Conservation (phyloP, 768 basidiomycete species). For the Hortiboletus campestris region DNA sequence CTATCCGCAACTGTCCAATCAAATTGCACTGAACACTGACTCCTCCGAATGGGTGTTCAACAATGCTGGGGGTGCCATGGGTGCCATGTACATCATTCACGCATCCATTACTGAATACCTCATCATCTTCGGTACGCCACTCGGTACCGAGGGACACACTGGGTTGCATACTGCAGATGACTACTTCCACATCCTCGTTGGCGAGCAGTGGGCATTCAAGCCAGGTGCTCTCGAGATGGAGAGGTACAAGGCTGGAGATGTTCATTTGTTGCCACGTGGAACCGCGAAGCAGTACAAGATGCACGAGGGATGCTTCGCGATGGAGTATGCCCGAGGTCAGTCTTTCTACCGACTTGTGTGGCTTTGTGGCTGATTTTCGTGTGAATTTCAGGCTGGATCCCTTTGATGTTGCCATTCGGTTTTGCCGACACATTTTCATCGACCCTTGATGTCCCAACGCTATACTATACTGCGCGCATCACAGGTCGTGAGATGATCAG, state of each 20-base stretch:
- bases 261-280: constrained; percentile 82
- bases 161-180: constrained; percentile 96
- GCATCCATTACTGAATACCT: constrained; percentile 96
- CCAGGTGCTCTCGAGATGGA: constrained; percentile 85
- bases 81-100: constrained; percentile 96
- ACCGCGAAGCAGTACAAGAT: constrained; percentile 96
- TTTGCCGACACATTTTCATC: constrained; percentile 82
- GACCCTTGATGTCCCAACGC: constrained; percentile 81
- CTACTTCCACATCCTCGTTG: constrained; percentile 93
- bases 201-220: constrained; percentile 91
- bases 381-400: constrained; percentile 83
- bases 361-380: neutral
- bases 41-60: constrained; percentile 89
- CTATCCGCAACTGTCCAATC: constrained; percentile 57
- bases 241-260: constrained; percentile 77
- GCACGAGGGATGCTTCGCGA: constrained; percentile 92
- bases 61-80: constrained; percentile 98
- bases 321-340: constrained; percentile 90
- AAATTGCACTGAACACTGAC: constrained; percentile 53
- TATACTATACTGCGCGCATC: constrained; percentile 74
- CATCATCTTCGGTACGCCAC: constrained; percentile 92
- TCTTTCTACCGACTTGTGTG: constrained; percentile 14
- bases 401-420: constrained; percentile 93
- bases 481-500: constrained; percentile 80
- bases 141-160: constrained; percentile 95